Conservation (phyloP, 306 rosid genomes). For the Luffa aegyptiaca region DNA sequence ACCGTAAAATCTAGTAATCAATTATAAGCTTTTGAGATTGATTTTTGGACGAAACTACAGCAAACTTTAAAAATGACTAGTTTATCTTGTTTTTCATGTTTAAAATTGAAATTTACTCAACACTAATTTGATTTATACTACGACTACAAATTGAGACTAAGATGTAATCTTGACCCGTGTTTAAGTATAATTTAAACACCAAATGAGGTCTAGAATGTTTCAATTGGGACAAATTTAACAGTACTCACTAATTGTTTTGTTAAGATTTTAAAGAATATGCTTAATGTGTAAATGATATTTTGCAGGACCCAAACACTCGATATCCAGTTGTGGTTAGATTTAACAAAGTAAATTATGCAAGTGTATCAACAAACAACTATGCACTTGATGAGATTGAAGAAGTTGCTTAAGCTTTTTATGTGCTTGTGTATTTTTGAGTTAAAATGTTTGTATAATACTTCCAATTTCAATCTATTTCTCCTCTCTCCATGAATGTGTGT, state of each 20-base stretch:
- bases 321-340: constrained; percentile 23
- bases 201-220: background rate
- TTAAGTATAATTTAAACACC: background rate
- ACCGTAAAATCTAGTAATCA: too few relatives aligned
- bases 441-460: constrained; percentile 12
- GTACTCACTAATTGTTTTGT: background rate
- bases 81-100: background rate
- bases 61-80: too few relatives aligned
- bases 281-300: background rate
- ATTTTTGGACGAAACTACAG: too few relatives aligned
- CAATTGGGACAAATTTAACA: background rate
- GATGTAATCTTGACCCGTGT: background rate
- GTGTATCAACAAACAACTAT: constrained; percentile 23
- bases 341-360: constrained; percentile 21
- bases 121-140: too few relatives aligned
- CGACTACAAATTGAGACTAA: too few relatives aligned
- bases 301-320: constrained; percentile 21
- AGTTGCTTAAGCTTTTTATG: constrained; percentile 8
- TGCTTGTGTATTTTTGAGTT: background rate
- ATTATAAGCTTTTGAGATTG: background rate
- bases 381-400: constrained; percentile 20
- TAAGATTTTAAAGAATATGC: background rate
- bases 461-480: constrained; percentile 10
- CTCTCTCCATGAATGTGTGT: constrained; percentile 5
- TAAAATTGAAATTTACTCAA: background rate